phyloP scores from a whole-genome alignment of 345 rosid species.

The Moringa oleifera region DNA sequence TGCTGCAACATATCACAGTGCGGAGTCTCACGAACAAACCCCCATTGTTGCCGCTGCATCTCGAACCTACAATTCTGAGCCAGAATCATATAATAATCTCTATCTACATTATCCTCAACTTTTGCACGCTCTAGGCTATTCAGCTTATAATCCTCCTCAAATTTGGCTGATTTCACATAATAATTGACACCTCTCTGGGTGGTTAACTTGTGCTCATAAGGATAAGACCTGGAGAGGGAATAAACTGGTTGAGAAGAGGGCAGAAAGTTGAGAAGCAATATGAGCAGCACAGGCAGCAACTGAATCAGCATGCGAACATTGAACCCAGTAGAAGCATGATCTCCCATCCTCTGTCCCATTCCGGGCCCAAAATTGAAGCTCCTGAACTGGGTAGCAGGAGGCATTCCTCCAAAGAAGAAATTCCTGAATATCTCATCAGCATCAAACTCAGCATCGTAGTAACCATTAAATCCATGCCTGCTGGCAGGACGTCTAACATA shows the following conservation, averaged over 20 bases:
- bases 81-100: constrained; percentile 63
- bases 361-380: constrained; percentile 67
- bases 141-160: constrained; percentile 69
- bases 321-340: constrained; percentile 54
- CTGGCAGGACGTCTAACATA: constrained; percentile 41
- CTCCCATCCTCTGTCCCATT: constrained; percentile 46
- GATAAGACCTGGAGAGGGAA: constrained; percentile 60
- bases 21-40: constrained; percentile 77
- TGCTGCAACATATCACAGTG: constrained; percentile 65
- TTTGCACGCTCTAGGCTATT: constrained; percentile 38
- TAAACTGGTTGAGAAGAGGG: constrained; percentile 76
- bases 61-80: constrained; percentile 81
- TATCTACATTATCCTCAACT: constrained; percentile 63
- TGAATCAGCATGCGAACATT: constrained; percentile 62
- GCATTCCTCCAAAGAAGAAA: constrained; percentile 90
- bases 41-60: constrained; percentile 87
- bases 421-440: constrained; percentile 91
- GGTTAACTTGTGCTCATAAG: constrained; percentile 68
- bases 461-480: constrained; percentile 47
- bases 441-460: constrained; percentile 70
- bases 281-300: constrained; percentile 68
- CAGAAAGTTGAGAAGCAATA: constrained; percentile 64
- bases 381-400: constrained; percentile 67
- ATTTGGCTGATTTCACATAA: constrained; percentile 70
- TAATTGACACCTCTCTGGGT: constrained; percentile 70